Evolutionary conservation across 805 yeast species (phyloP), one percentile per base, ranked within the genome.

Genomic region (Myxozyma monticola): DNA sequence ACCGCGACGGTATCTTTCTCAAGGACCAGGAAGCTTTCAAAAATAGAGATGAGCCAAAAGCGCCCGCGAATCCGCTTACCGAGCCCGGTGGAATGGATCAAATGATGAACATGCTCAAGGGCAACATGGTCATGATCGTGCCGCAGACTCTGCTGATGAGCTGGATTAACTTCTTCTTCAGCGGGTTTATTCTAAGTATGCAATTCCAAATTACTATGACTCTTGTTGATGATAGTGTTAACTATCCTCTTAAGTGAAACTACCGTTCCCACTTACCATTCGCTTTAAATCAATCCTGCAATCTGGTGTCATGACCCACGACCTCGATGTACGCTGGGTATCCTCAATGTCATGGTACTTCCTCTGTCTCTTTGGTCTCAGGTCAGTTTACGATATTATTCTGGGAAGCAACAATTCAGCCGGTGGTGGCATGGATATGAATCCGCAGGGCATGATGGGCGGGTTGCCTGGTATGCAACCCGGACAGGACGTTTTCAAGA

Each of bases 81-180:
- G 96, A 88, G 61, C 84, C 95, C 2, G 73, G 74, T 41, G 75
- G 84, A 24, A 76, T 83, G 54, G 96, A 89, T 48, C 79, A 83
- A 20, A 71, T 93, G 75, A 74, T 83, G 74, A 77, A 76, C 41
- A 83, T 87, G 83, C 78, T 89, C 51, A 88, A 88, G 65, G 83
- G 84, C 7, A 90, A 88, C 64, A 71, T 88, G 57, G 83, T 90
- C 64, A 87, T 81, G 68, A 87, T 83, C 65, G 78, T 89, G 17
- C 97, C 98, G 1, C 98, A 93, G 70, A 88, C 96, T 0, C 67
- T 90, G 34, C 85, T 90, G 57, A 90, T 93, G 96, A 88, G 89
- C 63, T 93, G 97, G 96, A 91, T 91, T 54, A 88, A 87, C 63
- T 86, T 82, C 62, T 90, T 91, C 71, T 93, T 88, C 68, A 88